A percentile compares a stretch with the other conserved stretches of the same genome.
Conservation (phyloP, 2,329 filamentous ascomycete genomes). For the Phialophora macrospora region DNA sequence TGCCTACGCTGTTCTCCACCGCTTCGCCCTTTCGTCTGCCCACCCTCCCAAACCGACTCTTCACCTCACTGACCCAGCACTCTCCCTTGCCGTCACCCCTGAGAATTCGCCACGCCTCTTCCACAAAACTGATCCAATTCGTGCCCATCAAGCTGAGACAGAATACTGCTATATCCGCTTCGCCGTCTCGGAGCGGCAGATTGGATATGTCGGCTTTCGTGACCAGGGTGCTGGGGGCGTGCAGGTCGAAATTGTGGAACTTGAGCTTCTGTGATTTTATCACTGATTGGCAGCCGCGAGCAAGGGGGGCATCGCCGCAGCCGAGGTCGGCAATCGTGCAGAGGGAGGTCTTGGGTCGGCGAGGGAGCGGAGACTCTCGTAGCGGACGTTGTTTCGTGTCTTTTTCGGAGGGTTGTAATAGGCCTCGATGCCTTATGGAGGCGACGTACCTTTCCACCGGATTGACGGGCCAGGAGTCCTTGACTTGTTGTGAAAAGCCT, state of each 20-base stretch:
- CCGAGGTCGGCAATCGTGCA: conserved; percentile 89
- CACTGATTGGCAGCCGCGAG: conserved; percentile 63
- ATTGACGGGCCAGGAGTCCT: conserved; percentile 90
- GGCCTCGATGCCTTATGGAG: conserved; percentile 69
- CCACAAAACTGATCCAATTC: conserved; percentile 95
- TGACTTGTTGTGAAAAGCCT: conserved; percentile 92
- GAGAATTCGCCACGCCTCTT: conserved; percentile 90
- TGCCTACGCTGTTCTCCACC: conserved; percentile 73
- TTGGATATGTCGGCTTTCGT: conserved; percentile 87
- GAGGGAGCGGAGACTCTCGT: conserved; percentile 63
- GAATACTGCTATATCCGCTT: conserved; percentile 87
- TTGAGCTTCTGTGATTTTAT: conserved; percentile 71
- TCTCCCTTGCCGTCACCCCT: conserved; percentile 83
- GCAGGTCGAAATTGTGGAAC: conserved; percentile 84
- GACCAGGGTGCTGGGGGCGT: conserved; percentile 74
- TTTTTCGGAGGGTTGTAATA: conserved; percentile 19
- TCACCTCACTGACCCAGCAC: conserved; percentile 97
- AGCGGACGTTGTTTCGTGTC: conserved; percentile 9
- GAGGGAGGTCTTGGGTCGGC: conserved; percentile 64
- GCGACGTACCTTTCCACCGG: conserved; percentile 86
- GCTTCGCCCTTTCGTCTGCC: conserved; percentile 47
- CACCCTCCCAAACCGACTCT: conserved; percentile 79
- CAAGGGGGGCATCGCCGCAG: conserved; percentile 87
- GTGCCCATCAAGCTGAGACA: conserved; percentile 98
- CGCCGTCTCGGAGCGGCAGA: conserved; percentile 74